A percentile compares a stretch with the other conserved stretches of the same genome.
phyloP scores from a whole-genome alignment of 495 filamentous ascomycete genomes.

The Daldinia loculata region DNA sequence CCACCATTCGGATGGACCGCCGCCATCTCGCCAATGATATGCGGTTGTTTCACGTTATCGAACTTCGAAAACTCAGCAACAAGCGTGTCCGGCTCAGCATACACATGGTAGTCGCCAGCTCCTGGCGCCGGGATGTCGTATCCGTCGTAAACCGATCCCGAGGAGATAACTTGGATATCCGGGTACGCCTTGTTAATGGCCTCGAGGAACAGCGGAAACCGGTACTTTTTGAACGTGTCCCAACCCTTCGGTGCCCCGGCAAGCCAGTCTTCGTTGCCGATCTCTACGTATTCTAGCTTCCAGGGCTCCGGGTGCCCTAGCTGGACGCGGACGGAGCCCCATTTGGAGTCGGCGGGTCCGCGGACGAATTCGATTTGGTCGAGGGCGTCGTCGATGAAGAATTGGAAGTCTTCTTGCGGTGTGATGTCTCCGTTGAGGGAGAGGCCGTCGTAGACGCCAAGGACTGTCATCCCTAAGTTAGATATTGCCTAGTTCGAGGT shows the following conservation, averaged over 20 bases:
- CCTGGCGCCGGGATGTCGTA: conserved; percentile 53
- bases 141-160: conserved; percentile 53
- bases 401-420: conserved; percentile 49
- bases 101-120: conserved; percentile 56
- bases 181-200: conserved; percentile 67
- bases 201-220: conserved; percentile 64
- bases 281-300: conserved; percentile 66
- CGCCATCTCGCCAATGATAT: conserved; percentile 65
- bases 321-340: conserved; percentile 64
- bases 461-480: conserved; percentile 41
- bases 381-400: conserved; percentile 67
- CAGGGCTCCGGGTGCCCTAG: conserved; percentile 68
- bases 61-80: conserved; percentile 57
- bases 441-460: conserved; percentile 70
- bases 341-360: conserved; percentile 62
- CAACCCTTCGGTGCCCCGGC: conserved; percentile 47
- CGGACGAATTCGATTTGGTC: conserved; percentile 74
- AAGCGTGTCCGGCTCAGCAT: conserved; percentile 47
- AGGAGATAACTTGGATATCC: conserved; percentile 67
- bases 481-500: too few relatives aligned
- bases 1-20: conserved; percentile 61
- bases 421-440: conserved; percentile 63
- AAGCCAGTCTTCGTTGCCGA: conserved; percentile 74
- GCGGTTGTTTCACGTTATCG: conserved; percentile 52
- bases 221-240: conserved; percentile 62